phyloP scores from a whole-genome alignment of 192 early-diverging fungal species.

The Dissophora ornata region DNA sequence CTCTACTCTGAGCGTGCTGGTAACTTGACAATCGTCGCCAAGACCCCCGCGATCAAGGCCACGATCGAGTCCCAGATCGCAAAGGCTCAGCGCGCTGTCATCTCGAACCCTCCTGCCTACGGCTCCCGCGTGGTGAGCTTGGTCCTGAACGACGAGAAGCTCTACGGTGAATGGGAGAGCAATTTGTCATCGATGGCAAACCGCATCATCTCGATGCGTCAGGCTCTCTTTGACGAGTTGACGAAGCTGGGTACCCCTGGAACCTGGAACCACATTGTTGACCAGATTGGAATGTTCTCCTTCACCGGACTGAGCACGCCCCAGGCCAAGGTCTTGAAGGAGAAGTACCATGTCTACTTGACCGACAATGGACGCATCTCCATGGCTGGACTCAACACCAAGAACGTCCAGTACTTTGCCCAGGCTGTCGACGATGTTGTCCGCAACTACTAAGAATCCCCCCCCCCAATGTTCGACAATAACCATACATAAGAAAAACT shows the following conservation, averaged over 20 bases:
- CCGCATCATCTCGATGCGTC: conserved; percentile 92
- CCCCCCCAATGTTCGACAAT: neutral
- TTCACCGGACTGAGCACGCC: conserved; percentile 85
- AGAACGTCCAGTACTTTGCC: conserved; percentile 92
- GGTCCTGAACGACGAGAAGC: conserved; percentile 84
- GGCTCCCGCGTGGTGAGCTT: conserved; percentile 88
- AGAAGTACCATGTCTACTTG: conserved; percentile 93
- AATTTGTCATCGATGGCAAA: conserved; percentile 85
- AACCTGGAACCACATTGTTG: conserved; percentile 93
- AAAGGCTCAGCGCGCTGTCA: conserved; percentile 83
- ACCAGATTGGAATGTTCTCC: conserved; percentile 99
- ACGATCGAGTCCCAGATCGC: conserved; percentile 85
- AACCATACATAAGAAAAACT: neutral
- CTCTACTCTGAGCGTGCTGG: conserved; percentile 94
- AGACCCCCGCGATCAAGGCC: conserved; percentile 60
- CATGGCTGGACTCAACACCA: conserved; percentile 92
- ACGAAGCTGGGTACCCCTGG: conserved; percentile 85
- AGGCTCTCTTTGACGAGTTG: conserved; percentile 72
- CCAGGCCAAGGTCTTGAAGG: conserved; percentile 84
- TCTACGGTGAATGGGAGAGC: conserved; percentile 87
- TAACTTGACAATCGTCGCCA: conserved; percentile 81
- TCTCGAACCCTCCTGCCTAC: conserved; percentile 91
- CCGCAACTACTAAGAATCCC: conserved; percentile 64
- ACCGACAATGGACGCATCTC: conserved; percentile 95
- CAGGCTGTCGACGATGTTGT: conserved; percentile 92